Base-by-base conservation (phyloP, 345 rosid species). In the Eucalyptus curtisii region DNA sequence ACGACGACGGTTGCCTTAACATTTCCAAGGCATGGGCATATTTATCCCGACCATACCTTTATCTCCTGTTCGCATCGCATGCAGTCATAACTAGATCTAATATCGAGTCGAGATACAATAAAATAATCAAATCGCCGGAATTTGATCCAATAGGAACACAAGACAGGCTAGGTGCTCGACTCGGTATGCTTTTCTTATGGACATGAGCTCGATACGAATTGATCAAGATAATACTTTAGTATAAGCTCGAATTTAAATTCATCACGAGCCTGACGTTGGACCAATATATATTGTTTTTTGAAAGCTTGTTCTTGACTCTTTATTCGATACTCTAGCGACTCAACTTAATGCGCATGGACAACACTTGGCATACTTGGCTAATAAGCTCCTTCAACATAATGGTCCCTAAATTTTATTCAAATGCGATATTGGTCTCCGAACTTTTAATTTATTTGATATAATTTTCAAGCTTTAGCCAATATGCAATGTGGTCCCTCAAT, bases 401-500 rank as follows among this genome's bases (percentile, higher is more conserved):
- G 12, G 30, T 55, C 61, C 0, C 0, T 1, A 3, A 24, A 55
- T 55, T 55, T 55, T 55, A 10, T 24, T 22, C 5, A 55, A 55
- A 55, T 55, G 61, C 4, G 61, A 55, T 55, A 55, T 55, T 55
- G 13, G 13, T 55, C 1, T 24, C 0, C 1, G 0, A 55, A 55
- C 3, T 55, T 55, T 55, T 55, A 10, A 22, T 55, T 55, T 55
- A 0, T 55, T 55, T 25, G 3, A 4, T 55, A 2, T 53, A 55
- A 22, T 24, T 1, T 24, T 0, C 0, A 22, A 55, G 24, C 12
- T 55, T 55, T 55, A 55, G 30, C 0, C 6, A 24, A 4, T 55
- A 10, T 55, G 1, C 3, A 10, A 9, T 24, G 1, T 24, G 13
- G 3, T 55, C 0, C 13, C 1, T 55, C 0, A 24, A 55, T 2